Evolutionary conservation across 192 early-diverging fungal genomes (phyloP).

Genomic region (Coemansia sp.): DNA sequence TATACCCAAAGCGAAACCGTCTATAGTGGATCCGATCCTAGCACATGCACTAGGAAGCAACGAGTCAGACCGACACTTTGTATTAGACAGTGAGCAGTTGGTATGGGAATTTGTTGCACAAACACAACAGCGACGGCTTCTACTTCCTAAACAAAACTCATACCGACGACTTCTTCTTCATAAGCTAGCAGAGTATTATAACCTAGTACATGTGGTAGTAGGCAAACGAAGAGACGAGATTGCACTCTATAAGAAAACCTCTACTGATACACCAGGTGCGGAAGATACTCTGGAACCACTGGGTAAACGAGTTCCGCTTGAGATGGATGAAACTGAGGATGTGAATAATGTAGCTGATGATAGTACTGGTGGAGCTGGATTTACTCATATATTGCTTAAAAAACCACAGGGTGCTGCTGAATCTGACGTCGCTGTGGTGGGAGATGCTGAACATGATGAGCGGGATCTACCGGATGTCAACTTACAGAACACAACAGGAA

Average conservation of each 20-base stretch:
- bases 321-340: not conserved
- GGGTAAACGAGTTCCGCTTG: slow-evolving; percentile 1
- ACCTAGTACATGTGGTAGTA: slow-evolving; percentile 23
- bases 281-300: not conserved
- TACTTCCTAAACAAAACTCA: slow-evolving; percentile 27
- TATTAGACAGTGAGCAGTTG: slow-evolving; percentile 14
- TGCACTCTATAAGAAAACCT: slow-evolving; percentile 17
- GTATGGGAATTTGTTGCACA: slow-evolving; percentile 14
- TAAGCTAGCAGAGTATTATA: slow-evolving; percentile 26
- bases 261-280: not conserved
- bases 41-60: slow-evolving; percentile 8
- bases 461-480: not conserved
- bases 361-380: not conserved
- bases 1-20: too few species aligned
- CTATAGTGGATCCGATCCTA: slow-evolving; percentile 16
- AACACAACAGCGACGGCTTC: not conserved
- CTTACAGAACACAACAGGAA: not conserved
- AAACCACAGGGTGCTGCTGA: not conserved
- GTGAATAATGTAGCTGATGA: not conserved
- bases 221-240: slow-evolving; percentile 24
- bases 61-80: slow-evolving; percentile 18
- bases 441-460: not conserved
- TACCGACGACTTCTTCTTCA: slow-evolving; percentile 28
- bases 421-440: not conserved
- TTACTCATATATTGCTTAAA: slow-evolving; percentile 26